These are phyloP conservation scores for Verticillium tricorpus DNA, from an alignment of 2,329 filamentous ascomycete species.

Conservation along the genomic window DNA sequence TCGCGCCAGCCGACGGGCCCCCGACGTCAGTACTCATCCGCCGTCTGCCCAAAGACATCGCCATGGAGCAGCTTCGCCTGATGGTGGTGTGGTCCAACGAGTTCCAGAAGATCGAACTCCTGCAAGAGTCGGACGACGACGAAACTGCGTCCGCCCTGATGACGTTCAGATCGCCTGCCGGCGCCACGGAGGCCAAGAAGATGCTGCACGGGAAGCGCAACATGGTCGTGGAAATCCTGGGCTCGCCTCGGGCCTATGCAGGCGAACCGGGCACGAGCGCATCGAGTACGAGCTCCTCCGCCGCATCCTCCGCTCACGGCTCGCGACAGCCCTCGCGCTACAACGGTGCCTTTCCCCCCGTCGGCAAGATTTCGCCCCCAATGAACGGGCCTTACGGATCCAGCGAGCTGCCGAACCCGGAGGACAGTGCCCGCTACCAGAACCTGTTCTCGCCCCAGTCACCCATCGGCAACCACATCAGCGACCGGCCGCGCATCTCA, in stretches of 20 bases:
- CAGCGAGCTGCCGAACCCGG: conserved; percentile 56
- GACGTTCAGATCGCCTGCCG: conserved; percentile 46
- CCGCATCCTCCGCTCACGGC: conserved; percentile 39
- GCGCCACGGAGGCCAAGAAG: conserved; percentile 51
- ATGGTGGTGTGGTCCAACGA: conserved; percentile 59
- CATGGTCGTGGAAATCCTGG: conserved; percentile 55
- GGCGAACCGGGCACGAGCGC: conserved; percentile 17
- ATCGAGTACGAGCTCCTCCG: conserved; percentile 16
- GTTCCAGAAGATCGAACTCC: conserved; percentile 44
- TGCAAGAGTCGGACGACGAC: conserved; percentile 44
- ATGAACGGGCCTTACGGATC: conserved; percentile 45
- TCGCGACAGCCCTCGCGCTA: conserved; percentile 55
- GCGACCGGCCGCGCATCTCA: conserved; percentile 54
- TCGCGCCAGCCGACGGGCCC: conserved; percentile 7
- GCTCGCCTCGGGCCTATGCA: conserved; percentile 21
- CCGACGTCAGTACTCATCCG: conserved; percentile 45
- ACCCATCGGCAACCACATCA: conserved; percentile 65
- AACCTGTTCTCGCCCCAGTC: conserved; percentile 70
- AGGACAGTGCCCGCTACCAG: conserved; percentile 50
- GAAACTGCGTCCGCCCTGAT: conserved; percentile 49
- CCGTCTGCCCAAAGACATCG: conserved; percentile 48
- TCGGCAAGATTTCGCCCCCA: conserved; percentile 59
- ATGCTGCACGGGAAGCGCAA: conserved; percentile 54
- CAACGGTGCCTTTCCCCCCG: conserved; percentile 56
- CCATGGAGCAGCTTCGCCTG: conserved; percentile 47